phyloP scores from a whole-genome alignment of 1,284 basidiomycete species.

The Leccinum cinnamomeum region DNA sequence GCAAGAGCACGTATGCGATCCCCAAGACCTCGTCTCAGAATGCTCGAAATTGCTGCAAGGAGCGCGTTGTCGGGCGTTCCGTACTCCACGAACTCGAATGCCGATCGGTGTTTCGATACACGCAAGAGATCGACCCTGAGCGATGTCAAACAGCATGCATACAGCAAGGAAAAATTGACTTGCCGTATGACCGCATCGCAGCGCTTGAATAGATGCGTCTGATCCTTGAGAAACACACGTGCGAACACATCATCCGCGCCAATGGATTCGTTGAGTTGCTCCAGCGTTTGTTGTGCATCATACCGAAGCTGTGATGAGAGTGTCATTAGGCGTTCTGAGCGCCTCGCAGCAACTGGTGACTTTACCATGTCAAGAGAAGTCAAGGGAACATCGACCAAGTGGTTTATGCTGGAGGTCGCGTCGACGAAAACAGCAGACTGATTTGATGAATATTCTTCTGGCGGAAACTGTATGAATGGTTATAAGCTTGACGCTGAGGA shows the following conservation, averaged over 20 bases:
- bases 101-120: constrained; percentile 47
- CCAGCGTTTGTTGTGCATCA: constrained; percentile 75
- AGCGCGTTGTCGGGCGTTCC: constrained; percentile 61
- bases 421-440: constrained; percentile 75
- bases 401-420: constrained; percentile 75
- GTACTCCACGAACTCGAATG: constrained; percentile 55
- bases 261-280: constrained; percentile 51
- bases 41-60: constrained; percentile 51
- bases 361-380: constrained; percentile 68
- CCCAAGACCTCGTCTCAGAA: constrained; percentile 69
- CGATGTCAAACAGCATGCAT: constrained; percentile 6
- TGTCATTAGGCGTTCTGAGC: background rate
- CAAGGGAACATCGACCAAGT: constrained; percentile 75
- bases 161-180: constrained; percentile 25
- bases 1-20: constrained; percentile 64
- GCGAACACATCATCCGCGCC: constrained; percentile 67
- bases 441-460: constrained; percentile 52
- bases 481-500: constrained; percentile 7
- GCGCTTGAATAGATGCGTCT: constrained; percentile 56
- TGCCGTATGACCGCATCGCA: constrained; percentile 70
- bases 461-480: constrained; percentile 44
- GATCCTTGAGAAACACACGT: constrained; percentile 72
- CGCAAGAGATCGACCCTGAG: constrained; percentile 62
- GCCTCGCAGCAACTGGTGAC: background rate
- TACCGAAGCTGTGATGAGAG: constrained; percentile 56